Evolutionary conservation across 2,329 filamentous ascomycete species (phyloP), one percentile per base, ranked within the genome.

Genomic region (Pseudocercospora cruenta): DNA sequence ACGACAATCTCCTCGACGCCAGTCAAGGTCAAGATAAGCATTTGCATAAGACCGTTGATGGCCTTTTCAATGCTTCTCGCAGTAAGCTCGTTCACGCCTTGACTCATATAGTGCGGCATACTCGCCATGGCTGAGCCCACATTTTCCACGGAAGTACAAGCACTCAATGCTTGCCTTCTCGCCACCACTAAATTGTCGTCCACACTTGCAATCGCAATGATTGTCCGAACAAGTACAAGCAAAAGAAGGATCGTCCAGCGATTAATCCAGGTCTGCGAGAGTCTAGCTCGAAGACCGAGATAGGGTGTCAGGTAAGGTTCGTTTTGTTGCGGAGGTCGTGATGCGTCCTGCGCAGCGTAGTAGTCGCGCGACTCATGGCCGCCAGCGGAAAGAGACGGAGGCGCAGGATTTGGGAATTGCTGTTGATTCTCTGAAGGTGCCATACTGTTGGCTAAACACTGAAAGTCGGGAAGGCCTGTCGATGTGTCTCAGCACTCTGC

Each of bases 211-310:
- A 94, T 87, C 43, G 94, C 88, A 66, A 98, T 83, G 60, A 99
- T 82, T 67, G 94, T 87, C 64, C 94, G 88, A 69, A 91, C 87
- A 60, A 99, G 88, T 63, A 98, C 90, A 62, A 99, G 88, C 66
- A 97, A 79, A 57, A 98, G 85, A 57, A 99, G 85, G 67, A 98
- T 85, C 45, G 95, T 98, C 95, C 95, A 99, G 80, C 92, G 88
- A 83, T 99, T 98, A 82, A 99, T 89, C 93, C 94, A 97, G 79
- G 96, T 86, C 83, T 99, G 95, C 60, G 95, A 98, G 74, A 98
- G 86, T 75, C 94, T 90, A 74, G 94, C 90, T 75, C 89, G 88
- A 76, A 97, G 88, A 74, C 94, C 93, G 69, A 99, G 91, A 79
- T 98, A 98, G 68, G 95, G 94, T 70, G 93, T 97, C 76, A 91